Percentiles rank a stretch among this genome's conserved stretches.
These are phyloP conservation scores for Streptanthus diversifolius DNA, from an alignment of 345 rosid genomes.

Conservation along the genomic window DNA sequence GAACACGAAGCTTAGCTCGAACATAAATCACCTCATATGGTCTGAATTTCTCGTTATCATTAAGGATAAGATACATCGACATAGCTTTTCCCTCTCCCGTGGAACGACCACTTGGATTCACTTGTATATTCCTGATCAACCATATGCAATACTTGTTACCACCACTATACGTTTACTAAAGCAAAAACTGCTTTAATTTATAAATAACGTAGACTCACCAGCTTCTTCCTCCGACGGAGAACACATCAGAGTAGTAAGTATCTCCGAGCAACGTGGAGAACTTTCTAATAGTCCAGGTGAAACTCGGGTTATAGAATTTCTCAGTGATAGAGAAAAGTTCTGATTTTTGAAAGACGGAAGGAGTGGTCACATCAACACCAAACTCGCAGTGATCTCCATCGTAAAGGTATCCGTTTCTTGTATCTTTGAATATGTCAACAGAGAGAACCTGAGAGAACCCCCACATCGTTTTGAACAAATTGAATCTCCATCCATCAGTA, in stretches of 20 bases:
- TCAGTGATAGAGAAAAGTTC: conserved; percentile 6
- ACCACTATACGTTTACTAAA: neutral
- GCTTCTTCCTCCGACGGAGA: conserved; percentile 5
- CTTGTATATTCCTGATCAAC: conserved; percentile 1
- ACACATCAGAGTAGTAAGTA: neutral
- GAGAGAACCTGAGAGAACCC: neutral
- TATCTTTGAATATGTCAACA: neutral
- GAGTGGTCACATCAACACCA: neutral
- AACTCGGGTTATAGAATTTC: neutral
- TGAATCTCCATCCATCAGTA: neutral
- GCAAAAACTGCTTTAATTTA: neutral
- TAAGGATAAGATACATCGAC: neutral
- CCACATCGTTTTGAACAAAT: neutral
- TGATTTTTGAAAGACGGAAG: neutral
- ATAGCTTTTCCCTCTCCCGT: neutral
- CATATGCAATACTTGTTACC: neutral
- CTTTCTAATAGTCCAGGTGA: neutral
- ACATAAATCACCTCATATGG: conserved; percentile 25
- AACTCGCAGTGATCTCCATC: neutral
- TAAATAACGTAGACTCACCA: neutral
- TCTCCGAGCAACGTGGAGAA: conserved; percentile 10
- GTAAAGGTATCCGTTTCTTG: neutral
- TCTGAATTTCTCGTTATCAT: neutral
- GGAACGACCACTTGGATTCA: conserved; percentile 3
- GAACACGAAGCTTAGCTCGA: conserved; percentile 19